phyloP scores from a whole-genome alignment of 1,139 yeast genomes.

The Debaryomycetaceae sp. region DNA sequence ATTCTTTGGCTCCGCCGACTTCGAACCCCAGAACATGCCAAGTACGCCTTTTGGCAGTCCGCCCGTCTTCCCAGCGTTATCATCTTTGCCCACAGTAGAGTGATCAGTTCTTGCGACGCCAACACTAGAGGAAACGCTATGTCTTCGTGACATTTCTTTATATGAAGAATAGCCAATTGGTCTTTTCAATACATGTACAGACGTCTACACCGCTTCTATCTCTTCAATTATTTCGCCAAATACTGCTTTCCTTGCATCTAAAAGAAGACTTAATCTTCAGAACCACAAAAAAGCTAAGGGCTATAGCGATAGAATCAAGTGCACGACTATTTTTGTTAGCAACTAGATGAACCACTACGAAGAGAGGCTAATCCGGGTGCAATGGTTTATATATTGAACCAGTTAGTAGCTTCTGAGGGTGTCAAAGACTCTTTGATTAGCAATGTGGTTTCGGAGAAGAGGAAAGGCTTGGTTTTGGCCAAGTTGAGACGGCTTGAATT shows the following conservation, averaged over 20 bases:
- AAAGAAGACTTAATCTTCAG: neutral
- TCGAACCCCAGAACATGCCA: neutral
- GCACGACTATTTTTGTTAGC: slow-evolving; percentile 1
- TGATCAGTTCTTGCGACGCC: neutral
- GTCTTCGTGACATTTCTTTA: neutral
- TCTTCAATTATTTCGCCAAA: neutral
- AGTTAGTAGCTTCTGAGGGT: slow-evolving; percentile 15
- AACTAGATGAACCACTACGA: neutral
- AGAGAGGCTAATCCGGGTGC: neutral
- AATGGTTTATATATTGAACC: slow-evolving; percentile 19
- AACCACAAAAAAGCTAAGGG: neutral
- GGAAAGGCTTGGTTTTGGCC: slow-evolving; percentile 15
- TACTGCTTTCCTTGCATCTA: neutral
- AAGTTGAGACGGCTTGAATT: slow-evolving; percentile 18
- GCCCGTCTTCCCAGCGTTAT: neutral
- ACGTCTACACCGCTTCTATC: neutral
- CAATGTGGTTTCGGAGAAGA: slow-evolving; percentile 6
- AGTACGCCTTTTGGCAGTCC: neutral
- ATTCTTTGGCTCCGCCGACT: neutral
- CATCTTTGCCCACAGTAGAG: neutral
- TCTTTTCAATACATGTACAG: neutral
- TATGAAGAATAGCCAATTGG: neutral
- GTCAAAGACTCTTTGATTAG: slow-evolving; percentile 13
- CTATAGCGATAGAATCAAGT: neutral
- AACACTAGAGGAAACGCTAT: neutral